Evolutionary conservation across 805 yeast species (phyloP), one percentile per base, ranked within the genome.

Genomic region (Candida nemodendra): DNA sequence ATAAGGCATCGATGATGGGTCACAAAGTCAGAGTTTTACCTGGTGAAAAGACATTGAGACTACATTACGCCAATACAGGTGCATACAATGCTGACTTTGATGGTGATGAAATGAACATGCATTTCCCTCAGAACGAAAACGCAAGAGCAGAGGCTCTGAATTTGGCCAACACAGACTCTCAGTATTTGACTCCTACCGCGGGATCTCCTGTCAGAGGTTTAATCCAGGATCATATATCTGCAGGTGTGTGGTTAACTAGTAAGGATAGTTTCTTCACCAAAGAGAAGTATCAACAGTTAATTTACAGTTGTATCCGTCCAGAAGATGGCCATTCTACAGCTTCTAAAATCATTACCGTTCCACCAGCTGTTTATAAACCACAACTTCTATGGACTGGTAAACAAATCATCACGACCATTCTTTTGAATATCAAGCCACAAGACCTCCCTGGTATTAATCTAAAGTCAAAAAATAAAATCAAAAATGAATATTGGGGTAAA

Each of bases 31-130:
- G 96, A 56, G 99, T 93, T 22, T 72, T 93, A 52, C 99, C 98
- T 4, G 95, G 96, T 42, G 99, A 93, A 61, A 93, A 93, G 72
- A 95, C 99, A 4, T 71, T 93, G 54, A 79, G 99, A 59, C 71
- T 93, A 64, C 99, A 93, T 64, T 93, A 93, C 65, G 99, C 99
- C 55, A 93, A 93, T 66, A 93, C 99, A 30, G 97, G 97, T 68
- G 97, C 99, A 30, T 93, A 91, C 68, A 91, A 91, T 64, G 98
- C 98, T 27, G 99, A 91, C 76, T 91, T 93, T 56, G 99, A 91
- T 68, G 99, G 99, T 73, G 99, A 91, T 67, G 99, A 91, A 71
- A 91, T 91, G 99, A 91, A 91, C 64, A 84, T 91, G 96, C 99
- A 91, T 69, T 91, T 91, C 74, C 99, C 99, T 18, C 99, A 91